Conservation (phyloP, 306 rosid genomes). For the Oxytropis ochrocephala region DNA sequence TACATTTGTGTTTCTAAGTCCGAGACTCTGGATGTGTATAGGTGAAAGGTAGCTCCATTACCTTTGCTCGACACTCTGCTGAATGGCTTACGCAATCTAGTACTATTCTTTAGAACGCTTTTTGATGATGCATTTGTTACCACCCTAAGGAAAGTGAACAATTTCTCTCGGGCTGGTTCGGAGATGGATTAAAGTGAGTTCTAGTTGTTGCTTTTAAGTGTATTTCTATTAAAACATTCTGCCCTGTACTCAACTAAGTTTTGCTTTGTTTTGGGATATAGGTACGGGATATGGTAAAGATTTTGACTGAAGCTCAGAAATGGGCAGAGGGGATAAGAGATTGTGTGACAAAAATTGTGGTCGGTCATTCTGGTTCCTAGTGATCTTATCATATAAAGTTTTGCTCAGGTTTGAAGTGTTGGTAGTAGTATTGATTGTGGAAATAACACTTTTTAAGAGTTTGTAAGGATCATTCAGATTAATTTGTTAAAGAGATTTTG, state of each 20-base stretch:
- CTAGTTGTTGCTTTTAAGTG: constrained; percentile 16
- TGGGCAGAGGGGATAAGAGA: constrained; percentile 75
- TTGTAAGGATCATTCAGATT: no score
- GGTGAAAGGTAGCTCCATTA: constrained; percentile 66
- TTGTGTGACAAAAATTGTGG: constrained; percentile 59
- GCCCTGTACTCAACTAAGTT: neutral
- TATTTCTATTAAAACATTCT: neutral
- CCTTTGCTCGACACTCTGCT: constrained; percentile 59
- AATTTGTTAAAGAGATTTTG: no score
- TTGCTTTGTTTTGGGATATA: constrained; percentile 32
- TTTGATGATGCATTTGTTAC: constrained; percentile 53
- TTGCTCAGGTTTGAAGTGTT: no score
- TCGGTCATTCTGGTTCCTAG: no score
- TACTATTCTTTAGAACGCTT: constrained; percentile 50
- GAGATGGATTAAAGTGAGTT: constrained; percentile 92
- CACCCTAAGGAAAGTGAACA: constrained; percentile 71
- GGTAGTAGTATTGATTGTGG: no score
- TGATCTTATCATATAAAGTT: no score
- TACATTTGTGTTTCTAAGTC: neutral
- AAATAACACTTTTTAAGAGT: no score
- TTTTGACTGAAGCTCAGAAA: constrained; percentile 57
- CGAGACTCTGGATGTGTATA: constrained; percentile 37
- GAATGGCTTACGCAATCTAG: constrained; percentile 58
- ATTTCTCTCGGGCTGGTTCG: constrained; percentile 94
- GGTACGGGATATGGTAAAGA: constrained; percentile 70